Base-by-base conservation (phyloP, 176 grass and related monocot species). In the Carex scoparia region DNA sequence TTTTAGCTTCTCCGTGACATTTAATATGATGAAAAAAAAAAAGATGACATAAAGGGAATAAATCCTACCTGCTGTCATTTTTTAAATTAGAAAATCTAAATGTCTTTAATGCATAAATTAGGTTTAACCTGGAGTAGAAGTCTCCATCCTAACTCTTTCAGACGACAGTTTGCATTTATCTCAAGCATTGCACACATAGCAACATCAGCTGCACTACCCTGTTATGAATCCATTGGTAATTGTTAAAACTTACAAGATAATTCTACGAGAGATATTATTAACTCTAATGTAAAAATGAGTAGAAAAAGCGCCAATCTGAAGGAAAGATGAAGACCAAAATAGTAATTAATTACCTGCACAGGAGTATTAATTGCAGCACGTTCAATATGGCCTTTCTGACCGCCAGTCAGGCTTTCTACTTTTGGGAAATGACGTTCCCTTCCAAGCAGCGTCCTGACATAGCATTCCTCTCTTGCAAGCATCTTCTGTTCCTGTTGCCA, bases 141-240 rank as follows among this genome's bases (percentile, higher is more conserved):
- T 82, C 81, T 90, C 93, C 91, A 99, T 23, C 96, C 96, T 59
- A 99, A 88, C 87, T 90, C 88, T 89, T 95, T 94, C 12, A 99
- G 91, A 90, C 68, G 69, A 83, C 37, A 12, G 89, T 95, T 95
- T 18, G 42, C 80, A 61, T 94, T 91, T 86, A 95, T 99, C 84
- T 99, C 91, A 80, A 95, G 90, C 96, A 99, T 99, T 15, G 96
- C 96, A 81, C 96, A 99, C 96, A 95, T 99, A 60, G 96, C 93
- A 86, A 99, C 96, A 88, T 99, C 96, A 83, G 93, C 96, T 84
- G 96, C 96, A 77, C 96, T 99, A 31, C 96, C 96, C 96, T 99
- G 89, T 88, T 81, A 63, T 58, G 11, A 76, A 28, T 86, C 71
- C 65, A 75, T 55, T 55, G 5, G 85, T 12, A 56, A 70, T 32